A percentile compares a stretch with the other conserved stretches of the same genome.
Evolutionary conservation across 2,329 filamentous ascomycete species (phyloP).

Genomic region (Myriosclerotinia curreyana): DNA sequence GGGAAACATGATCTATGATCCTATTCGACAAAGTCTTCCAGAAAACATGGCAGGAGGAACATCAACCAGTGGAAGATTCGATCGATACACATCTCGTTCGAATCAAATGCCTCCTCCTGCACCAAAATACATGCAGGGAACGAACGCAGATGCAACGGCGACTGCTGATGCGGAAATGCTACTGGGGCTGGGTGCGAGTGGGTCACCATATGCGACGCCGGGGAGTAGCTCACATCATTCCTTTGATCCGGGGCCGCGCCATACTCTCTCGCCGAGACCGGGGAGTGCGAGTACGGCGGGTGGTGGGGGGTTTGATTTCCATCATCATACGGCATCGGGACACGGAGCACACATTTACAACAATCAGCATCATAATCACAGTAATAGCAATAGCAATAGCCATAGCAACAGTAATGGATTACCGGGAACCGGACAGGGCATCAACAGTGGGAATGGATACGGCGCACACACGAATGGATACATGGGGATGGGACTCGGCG

Average conservation of each 20-base stretch:
- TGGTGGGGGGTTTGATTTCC: constrained; percentile 3
- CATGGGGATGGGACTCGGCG: constrained; percentile 35
- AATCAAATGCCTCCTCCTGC: constrained; percentile 36
- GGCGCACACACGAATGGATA: constrained; percentile 24
- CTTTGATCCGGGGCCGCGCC: constrained; percentile 22
- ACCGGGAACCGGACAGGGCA: constrained; percentile 17
- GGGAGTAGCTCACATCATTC: constrained; percentile 24
- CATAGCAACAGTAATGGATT: constrained; percentile 2
- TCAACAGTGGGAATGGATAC: constrained; percentile 18
- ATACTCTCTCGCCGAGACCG: constrained; percentile 14
- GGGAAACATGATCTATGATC: constrained; percentile 59
- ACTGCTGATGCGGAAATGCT: constrained; percentile 48
- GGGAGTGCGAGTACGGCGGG: neutral
- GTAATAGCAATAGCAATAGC: constrained; percentile 10
- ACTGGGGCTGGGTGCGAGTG: constrained; percentile 46
- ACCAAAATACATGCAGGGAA: constrained; percentile 38
- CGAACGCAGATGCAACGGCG: constrained; percentile 39
- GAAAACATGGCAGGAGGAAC: constrained; percentile 46
- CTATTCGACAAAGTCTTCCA: constrained; percentile 54
- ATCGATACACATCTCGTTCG: constrained; percentile 26
- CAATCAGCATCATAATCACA: constrained; percentile 5
- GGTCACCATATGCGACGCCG: constrained; percentile 42
- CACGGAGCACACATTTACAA: neutral
- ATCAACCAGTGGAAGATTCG: constrained; percentile 41
- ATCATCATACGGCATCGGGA: neutral